phyloP scores from a whole-genome alignment of 257 asterid genomes.

The Oldenlandia corymbosa region DNA sequence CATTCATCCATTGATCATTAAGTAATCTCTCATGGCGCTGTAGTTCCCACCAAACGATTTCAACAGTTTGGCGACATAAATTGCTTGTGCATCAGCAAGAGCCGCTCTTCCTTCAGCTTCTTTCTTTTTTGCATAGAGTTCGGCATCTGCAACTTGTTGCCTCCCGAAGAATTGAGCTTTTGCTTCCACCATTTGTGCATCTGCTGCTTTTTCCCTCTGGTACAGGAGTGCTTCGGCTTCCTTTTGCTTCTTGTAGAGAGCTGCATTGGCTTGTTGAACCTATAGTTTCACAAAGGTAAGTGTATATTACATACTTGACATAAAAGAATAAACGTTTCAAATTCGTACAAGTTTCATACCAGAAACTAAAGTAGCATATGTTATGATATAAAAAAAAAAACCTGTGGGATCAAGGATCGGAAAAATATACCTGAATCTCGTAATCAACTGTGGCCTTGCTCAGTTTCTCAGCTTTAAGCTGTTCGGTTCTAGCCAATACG shows the following conservation, averaged over 20 bases:
- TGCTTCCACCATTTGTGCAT: background rate
- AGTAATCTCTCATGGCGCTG: background rate
- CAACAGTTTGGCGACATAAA: background rate
- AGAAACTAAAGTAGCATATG: no score
- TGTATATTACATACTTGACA: no score
- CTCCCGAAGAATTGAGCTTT: background rate
- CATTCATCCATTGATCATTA: background rate
- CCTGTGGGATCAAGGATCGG: no score
- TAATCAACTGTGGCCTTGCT: no score
- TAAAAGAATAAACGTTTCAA: no score
- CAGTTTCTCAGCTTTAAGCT: no score
- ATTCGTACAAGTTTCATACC: no score
- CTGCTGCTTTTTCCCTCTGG: background rate
- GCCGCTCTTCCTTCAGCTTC: background rate
- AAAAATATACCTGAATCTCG: no score
- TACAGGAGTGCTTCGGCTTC: background rate
- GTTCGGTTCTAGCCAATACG: no score
- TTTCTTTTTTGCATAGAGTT: background rate
- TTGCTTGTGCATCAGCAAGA: background rate
- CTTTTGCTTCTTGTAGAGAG: background rate
- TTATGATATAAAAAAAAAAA: no score
- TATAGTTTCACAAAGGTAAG: no score
- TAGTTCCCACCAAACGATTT: background rate
- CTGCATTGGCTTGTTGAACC: background rate
- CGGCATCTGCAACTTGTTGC: background rate